phyloP scores from a whole-genome alignment of 2,329 filamentous ascomycete species.

The Chaetomium globosum region DNA sequence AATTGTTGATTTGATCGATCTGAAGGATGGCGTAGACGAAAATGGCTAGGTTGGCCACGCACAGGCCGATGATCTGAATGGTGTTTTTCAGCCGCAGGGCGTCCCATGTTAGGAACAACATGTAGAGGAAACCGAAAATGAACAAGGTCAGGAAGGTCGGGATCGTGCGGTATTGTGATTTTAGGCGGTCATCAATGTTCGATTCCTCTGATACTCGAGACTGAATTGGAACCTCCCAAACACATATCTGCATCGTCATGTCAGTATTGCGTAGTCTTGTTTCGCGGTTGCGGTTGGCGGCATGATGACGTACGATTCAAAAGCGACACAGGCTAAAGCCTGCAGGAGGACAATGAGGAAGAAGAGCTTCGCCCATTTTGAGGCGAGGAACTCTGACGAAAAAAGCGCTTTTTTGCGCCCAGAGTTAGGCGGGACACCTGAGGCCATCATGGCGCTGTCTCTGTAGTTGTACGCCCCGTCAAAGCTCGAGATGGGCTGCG shows the following conservation, averaged over 20 bases:
- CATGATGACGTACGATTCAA: slow-evolving; percentile 74
- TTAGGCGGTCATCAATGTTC: slow-evolving; percentile 41
- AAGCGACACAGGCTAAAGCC: slow-evolving; percentile 75
- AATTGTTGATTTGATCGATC: slow-evolving; percentile 82
- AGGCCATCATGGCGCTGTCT: slow-evolving; percentile 40
- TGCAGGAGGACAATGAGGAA: slow-evolving; percentile 73
- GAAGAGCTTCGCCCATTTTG: slow-evolving; percentile 87
- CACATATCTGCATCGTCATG: slow-evolving; percentile 66
- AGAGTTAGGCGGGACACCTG: slow-evolving; percentile 41
- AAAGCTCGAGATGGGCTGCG: slow-evolving; percentile 39
- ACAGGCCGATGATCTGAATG: slow-evolving; percentile 95
- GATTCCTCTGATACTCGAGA: slow-evolving; percentile 49
- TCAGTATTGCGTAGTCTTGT: slow-evolving; percentile 17
- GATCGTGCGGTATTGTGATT: slow-evolving; percentile 70
- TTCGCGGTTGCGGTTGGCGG: too few relatives aligned
- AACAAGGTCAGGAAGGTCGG: slow-evolving; percentile 95
- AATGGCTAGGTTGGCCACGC: slow-evolving; percentile 87
- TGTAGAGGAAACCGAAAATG: slow-evolving; percentile 95
- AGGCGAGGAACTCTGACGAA: slow-evolving; percentile 74
- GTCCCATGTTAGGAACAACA: slow-evolving; percentile 88
- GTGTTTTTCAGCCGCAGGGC: slow-evolving; percentile 94
- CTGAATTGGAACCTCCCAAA: slow-evolving; percentile 82
- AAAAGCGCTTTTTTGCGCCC: slow-evolving; percentile 38
- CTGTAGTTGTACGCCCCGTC: slow-evolving; percentile 43
- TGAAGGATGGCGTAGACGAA: slow-evolving; percentile 93